Evolutionary conservation across 176 grass and related monocot genomes (phyloP), one percentile per base, ranked within the genome.

Genomic region (Stipa capillata): DNA sequence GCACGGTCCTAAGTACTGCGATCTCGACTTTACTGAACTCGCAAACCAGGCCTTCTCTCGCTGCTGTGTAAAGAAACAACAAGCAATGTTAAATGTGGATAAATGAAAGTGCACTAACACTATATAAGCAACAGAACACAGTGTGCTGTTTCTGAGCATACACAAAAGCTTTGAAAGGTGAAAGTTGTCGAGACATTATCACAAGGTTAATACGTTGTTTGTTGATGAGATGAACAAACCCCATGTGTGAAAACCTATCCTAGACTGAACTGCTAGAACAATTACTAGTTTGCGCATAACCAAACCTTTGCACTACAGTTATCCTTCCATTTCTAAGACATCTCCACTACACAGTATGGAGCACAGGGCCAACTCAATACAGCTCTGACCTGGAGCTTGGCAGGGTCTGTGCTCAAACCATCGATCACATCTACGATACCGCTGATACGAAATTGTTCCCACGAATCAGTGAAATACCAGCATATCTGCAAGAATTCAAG

Each of bases 381-480:
- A 74, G 49, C 52, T 56, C 77, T 83, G 87, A 93, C 91, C 91
- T 93, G 84, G 34, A 93, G 60, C 79, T 91, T 91, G 14, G 49
- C 36, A 54, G 53, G 61, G 13, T 93, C 88, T 43, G 68, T 17
- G 77, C 71, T 85, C 28, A 48, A 83, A 52, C 41, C 69, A 82
- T 97, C 90, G 53, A 93, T 85, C 57, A 77, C 69, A 49, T 89
- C 84, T 77, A 91, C 89, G 37, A 36, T 83, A 66, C 88, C 86
- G 18, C 83, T 85, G 35, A 97, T 91, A 41, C 94, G 73, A 67
- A 93, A 93, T 74, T 97, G 94, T 76, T 97, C 94, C 94, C 91
- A 89, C 4, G 74, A 89, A 56, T 97, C 90, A 9, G 80, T 89
- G 73, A 89, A 93, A 42, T 93, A 93, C 94, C 94, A 97, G 56